Percentiles rank a stretch among this genome's conserved stretches.
Evolutionary conservation across 768 basidiomycete species (phyloP).

Genomic region (Lentinula lateritia): DNA sequence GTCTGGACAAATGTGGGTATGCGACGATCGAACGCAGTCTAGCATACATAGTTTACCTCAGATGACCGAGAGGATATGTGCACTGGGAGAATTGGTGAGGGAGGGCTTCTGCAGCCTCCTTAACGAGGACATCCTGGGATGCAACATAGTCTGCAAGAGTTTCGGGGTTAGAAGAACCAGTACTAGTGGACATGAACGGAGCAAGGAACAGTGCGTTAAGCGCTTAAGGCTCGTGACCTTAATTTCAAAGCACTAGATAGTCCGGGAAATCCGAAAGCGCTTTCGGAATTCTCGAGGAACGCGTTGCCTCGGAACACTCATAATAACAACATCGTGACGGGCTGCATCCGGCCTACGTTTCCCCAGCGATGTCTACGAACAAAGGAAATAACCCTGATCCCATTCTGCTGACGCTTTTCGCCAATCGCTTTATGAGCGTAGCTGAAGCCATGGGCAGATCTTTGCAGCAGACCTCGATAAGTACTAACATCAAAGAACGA

Average conservation of each 20-base stretch:
- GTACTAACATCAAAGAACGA: slow-evolving; percentile 94
- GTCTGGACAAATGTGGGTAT: slow-evolving; percentile 31
- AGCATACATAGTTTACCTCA: slow-evolving; percentile 31
- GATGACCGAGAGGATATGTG: slow-evolving; percentile 51
- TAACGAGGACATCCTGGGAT: slow-evolving; percentile 43
- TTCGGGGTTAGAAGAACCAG: background rate
- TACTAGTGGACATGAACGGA: background rate
- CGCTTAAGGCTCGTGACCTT: too few species aligned
- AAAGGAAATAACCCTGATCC: slow-evolving; percentile 59
- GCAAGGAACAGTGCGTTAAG: slow-evolving; percentile 19
- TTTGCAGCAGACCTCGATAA: slow-evolving; percentile 85
- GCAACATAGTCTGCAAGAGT: slow-evolving; percentile 41
- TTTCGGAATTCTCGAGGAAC: background rate
- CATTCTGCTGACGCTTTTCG: slow-evolving; percentile 85
- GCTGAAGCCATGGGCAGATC: slow-evolving; percentile 95
- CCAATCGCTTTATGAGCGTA: slow-evolving; percentile 96
- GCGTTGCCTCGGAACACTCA: slow-evolving; percentile 10
- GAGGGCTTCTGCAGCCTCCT: slow-evolving; percentile 52
- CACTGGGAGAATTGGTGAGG: slow-evolving; percentile 64
- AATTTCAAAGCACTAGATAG: too few species aligned
- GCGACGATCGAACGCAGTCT: background rate
- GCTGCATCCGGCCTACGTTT: background rate
- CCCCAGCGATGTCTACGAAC: slow-evolving; percentile 4
- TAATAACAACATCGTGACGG: background rate
- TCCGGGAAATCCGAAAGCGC: too few species aligned